phyloP scores from a whole-genome alignment of 352 stramenopile genomes.

The Pythium insidiosum region DNA sequence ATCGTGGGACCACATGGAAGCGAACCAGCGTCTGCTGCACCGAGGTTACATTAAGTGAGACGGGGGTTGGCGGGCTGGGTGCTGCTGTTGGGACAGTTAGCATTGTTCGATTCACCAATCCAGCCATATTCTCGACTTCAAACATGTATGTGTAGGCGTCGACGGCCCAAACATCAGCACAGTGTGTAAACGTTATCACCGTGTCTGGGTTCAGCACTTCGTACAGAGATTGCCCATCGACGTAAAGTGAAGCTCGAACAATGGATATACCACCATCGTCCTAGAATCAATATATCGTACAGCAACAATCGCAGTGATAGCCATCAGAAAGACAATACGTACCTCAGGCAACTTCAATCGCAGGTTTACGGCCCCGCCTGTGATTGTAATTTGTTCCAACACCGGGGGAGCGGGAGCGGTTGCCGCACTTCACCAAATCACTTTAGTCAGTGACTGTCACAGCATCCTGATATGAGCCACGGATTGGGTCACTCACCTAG shows the following conservation, averaged over 20 bases:
- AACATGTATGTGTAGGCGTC: conserved; percentile 30
- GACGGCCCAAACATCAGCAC: conserved; percentile 10
- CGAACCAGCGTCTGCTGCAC: conserved; percentile 9
- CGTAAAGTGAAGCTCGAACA: conserved; percentile 21
- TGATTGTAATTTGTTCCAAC: no score
- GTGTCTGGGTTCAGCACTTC: conserved; percentile 16
- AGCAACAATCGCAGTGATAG: no score
- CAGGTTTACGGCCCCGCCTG: no score
- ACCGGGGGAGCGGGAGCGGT: no score
- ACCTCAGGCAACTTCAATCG: no score
- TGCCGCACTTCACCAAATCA: not conserved
- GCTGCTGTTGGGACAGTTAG: conserved; percentile 18
- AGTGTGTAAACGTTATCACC: conserved; percentile 25
- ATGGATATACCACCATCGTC: conserved; percentile 33
- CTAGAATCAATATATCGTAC: no score
- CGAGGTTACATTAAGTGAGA: conserved; percentile 10
- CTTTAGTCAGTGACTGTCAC: not conserved
- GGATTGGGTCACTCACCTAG: conserved; percentile 16
- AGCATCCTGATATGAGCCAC: no score
- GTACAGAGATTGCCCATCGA: conserved; percentile 19
- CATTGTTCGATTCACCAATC: conserved; percentile 14
- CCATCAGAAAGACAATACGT: no score
- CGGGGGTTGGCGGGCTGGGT: conserved; percentile 3
- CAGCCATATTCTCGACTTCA: conserved; percentile 34
- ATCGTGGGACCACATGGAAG: conserved; percentile 27